Percentiles rank a stretch among this genome's conserved stretches.
phyloP scores from a whole-genome alignment of 805 yeast species.

The Nakazawaea populi region DNA sequence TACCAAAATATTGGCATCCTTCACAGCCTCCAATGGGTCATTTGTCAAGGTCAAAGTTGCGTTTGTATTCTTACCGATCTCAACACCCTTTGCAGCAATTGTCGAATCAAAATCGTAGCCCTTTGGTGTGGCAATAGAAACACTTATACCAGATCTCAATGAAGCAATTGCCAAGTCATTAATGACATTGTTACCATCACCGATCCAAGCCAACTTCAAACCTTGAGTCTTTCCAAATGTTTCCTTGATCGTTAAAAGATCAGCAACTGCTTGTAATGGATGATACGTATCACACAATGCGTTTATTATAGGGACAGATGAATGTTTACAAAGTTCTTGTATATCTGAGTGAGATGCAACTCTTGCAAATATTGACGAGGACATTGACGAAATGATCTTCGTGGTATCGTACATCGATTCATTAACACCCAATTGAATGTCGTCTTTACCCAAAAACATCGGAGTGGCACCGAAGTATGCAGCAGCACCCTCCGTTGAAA shows the following conservation, averaged over 20 bases:
- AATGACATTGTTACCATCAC: slow-evolving; percentile 93
- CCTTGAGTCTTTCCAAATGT: slow-evolving; percentile 52
- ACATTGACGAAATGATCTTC: slow-evolving; percentile 89
- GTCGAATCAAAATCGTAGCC: slow-evolving; percentile 56
- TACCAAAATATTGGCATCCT: slow-evolving; percentile 73
- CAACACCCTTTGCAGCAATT: slow-evolving; percentile 48
- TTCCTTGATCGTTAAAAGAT: slow-evolving; percentile 81
- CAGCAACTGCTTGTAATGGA: slow-evolving; percentile 94
- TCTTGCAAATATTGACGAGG: slow-evolving; percentile 95
- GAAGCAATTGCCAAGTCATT: slow-evolving; percentile 91
- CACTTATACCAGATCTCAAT: slow-evolving; percentile 75
- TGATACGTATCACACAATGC: slow-evolving; percentile 91
- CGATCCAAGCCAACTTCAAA: slow-evolving; percentile 88
- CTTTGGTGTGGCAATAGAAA: slow-evolving; percentile 79
- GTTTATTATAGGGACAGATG: slow-evolving; percentile 87
- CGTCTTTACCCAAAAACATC: slow-evolving; percentile 94
- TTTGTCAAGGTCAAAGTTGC: slow-evolving; percentile 54
- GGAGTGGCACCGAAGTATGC: slow-evolving; percentile 93
- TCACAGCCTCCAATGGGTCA: slow-evolving; percentile 71
- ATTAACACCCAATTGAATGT: slow-evolving; percentile 93
- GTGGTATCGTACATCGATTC: slow-evolving; percentile 88
- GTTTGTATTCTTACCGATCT: slow-evolving; percentile 45
- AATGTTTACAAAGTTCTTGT: slow-evolving; percentile 66
- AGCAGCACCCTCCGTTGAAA: slow-evolving; percentile 92
- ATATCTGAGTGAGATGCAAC: slow-evolving; percentile 84